A percentile compares a stretch with the other conserved stretches of the same genome.
Conservation (phyloP, 345 rosid species). For the Brassica cretica region DNA sequence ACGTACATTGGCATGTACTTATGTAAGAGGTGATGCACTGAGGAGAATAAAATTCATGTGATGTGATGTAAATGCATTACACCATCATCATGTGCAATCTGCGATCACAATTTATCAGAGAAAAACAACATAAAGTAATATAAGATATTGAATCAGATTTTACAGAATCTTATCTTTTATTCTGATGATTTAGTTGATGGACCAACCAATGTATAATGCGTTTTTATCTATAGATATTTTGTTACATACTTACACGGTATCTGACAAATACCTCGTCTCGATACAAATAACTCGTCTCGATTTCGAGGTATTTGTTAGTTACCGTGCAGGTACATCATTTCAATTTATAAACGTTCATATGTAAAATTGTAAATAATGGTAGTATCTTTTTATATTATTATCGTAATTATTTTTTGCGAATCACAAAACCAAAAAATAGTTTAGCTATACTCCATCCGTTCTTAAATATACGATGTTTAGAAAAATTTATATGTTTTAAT, state of each 20-base stretch:
- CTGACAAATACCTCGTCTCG: no score
- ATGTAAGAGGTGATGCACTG: slow-evolving; percentile 27
- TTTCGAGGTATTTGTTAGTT: slow-evolving; percentile 15
- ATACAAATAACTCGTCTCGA: no score
- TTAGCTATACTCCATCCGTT: no score
- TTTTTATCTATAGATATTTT: slow-evolving; percentile 10
- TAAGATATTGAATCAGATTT: slow-evolving; percentile 34
- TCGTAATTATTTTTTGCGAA: not conserved
- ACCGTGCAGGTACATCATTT: not conserved
- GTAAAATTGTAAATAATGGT: not conserved
- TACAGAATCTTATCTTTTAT: slow-evolving; percentile 38
- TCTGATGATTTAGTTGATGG: slow-evolving; percentile 28
- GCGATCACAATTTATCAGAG: slow-evolving; percentile 25
- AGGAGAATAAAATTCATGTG: slow-evolving; percentile 34
- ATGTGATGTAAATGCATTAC: slow-evolving; percentile 37
- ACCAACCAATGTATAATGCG: slow-evolving; percentile 23
- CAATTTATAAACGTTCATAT: not conserved
- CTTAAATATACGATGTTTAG: no score
- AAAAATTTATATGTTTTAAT: no score
- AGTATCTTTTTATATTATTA: not conserved
- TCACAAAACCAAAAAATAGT: not conserved
- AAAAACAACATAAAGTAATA: slow-evolving; percentile 2
- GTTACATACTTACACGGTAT: not conserved
- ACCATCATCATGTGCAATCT: slow-evolving; percentile 40
- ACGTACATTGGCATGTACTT: slow-evolving; percentile 27